Percentiles rank a stretch among this genome's conserved stretches.
Conservation (phyloP, 164 flowering plant genomes). For the Santalum album region DNA sequence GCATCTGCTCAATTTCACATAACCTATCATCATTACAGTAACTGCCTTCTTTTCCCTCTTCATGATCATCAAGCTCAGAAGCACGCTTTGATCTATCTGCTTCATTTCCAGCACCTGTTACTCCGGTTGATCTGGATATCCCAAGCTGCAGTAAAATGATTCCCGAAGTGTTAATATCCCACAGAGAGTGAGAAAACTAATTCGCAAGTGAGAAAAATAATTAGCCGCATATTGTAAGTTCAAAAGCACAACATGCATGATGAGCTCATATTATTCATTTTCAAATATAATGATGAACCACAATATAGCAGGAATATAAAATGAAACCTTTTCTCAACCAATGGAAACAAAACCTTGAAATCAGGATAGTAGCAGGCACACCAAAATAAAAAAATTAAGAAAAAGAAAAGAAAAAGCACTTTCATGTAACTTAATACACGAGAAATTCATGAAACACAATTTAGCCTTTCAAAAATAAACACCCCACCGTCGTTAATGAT, state of each 20-base stretch:
- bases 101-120: slow-evolving; percentile 17
- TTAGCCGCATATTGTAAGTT: no score
- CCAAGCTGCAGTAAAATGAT: slow-evolving; percentile 28
- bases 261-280: no score
- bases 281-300: no score
- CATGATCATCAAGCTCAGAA: slow-evolving; percentile 15
- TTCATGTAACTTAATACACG: no score
- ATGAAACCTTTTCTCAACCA: no score
- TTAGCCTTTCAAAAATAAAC: neutral
- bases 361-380: neutral
- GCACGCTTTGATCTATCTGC: slow-evolving; percentile 10
- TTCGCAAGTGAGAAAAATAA: no score
- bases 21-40: slow-evolving; percentile 22
- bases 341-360: neutral
- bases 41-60: slow-evolving; percentile 11
- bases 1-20: slow-evolving; percentile 56
- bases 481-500: neutral
- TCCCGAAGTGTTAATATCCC: neutral
- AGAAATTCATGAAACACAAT: neutral
- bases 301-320: no score
- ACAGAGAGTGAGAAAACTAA: no score
- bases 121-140: slow-evolving; percentile 17
- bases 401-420: no score
- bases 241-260: no score
- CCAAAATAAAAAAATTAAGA: no score